Conservation (phyloP, 2,329 filamentous ascomycete genomes). For the Neodidymelliopsis sp. region DNA sequence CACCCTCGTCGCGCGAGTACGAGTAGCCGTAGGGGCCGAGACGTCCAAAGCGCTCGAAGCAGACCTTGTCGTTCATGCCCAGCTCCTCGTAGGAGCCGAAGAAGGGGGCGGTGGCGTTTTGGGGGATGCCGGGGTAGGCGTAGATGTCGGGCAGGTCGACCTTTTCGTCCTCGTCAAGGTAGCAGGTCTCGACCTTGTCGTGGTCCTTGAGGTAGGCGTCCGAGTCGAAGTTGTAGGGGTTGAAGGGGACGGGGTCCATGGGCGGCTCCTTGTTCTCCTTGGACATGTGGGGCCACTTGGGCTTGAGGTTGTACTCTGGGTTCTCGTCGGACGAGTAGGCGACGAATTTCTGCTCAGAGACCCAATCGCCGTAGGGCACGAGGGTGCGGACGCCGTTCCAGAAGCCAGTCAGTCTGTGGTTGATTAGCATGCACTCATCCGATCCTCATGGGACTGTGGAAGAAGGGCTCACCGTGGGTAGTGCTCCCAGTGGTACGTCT, state of each 20-base stretch:
- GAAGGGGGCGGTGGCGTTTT: constrained; percentile 57
- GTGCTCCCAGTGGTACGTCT: constrained; percentile 55
- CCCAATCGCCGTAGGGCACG: constrained; percentile 52
- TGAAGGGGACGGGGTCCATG: constrained; percentile 51
- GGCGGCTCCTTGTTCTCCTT: constrained; percentile 50
- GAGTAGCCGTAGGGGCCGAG: constrained; percentile 61
- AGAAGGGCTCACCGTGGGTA: constrained; percentile 50
- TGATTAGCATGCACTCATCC: constrained; percentile 16
- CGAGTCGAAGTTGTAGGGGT: constrained; percentile 56
- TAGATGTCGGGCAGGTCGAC: constrained; percentile 68
- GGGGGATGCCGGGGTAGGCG: constrained; percentile 65
- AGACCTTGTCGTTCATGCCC: constrained; percentile 56
- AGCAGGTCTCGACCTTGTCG: constrained; percentile 66
- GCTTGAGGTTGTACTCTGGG: constrained; percentile 48
- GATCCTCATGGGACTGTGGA: neutral
- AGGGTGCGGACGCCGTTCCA: constrained; percentile 59
- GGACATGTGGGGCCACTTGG: constrained; percentile 44
- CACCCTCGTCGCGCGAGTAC: constrained; percentile 54
- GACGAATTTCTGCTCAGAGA: constrained; percentile 55
- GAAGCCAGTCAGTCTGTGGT: constrained; percentile 53
- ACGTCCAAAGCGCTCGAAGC: constrained; percentile 60
- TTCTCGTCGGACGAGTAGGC: constrained; percentile 50
- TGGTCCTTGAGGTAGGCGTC: constrained; percentile 57
- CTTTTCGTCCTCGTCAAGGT: constrained; percentile 66
- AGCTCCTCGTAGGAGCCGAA: constrained; percentile 59